Evolutionary conservation across 208 protist genomes (phyloP), one percentile per base, ranked within the genome.

Genomic region (Angomonas ambiguus): DNA sequence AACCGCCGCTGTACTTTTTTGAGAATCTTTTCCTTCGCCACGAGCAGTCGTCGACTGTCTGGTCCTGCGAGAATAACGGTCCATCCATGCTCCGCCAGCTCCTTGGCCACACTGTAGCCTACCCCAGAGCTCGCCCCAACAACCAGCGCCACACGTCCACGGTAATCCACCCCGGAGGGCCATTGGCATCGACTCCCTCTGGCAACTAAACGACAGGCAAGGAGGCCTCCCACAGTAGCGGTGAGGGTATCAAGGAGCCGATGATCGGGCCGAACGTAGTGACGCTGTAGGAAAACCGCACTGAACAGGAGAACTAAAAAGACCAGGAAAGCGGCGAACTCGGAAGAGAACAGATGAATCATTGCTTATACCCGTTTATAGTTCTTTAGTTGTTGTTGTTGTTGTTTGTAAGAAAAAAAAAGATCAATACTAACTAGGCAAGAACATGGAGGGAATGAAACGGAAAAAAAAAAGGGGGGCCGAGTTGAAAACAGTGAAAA

Each of bases 71-170:
- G 66, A 10, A 95, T 77, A 18, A 95, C 87, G 4, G 77, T 88
- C 84, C 82, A 93, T 5, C 85, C 90, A 53, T 88, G 80, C 62
- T 68, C 59, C 1, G 83, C 79, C 3, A 95, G 82, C 72, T 85
- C 79, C 77, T 79, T 60, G 11, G 90, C 77, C 0, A 83, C 77
- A 62, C 72, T 85, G 62, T 77, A 91, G 76, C 90, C 90, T 10
- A 95, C 76, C 11, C 90, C 90, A 28, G 79, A 88, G 48, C 80
- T 90, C 28, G 80, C 87, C 18, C 90, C 90, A 16, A 80, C 82
- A 8, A 95, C 90, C 35, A 95, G 71, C 3, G 87, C 90, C 11
- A 93, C 82, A 0, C 84, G 80, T 20, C 76, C 75, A 2, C 51
- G 78, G 51, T 82, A 91, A 48, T 87, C 81, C 1, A 85, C 76